Conservation (phyloP, 139 green algal species). For the Trebouxia sp. region DNA sequence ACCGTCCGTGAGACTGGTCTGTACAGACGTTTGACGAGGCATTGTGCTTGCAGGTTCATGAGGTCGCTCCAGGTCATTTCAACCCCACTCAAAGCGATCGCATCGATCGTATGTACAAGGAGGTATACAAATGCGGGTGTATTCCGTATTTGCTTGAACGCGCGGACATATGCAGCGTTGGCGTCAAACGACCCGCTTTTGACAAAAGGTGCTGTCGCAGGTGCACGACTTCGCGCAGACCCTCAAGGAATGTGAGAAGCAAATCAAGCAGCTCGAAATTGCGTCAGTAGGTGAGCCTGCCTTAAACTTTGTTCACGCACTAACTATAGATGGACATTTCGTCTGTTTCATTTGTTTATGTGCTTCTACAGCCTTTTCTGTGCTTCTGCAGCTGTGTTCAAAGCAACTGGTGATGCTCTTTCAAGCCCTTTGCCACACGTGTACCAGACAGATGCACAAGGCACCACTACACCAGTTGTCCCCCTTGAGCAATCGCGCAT, state of each 20-base stretch:
- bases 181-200: not conserved
- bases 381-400: slow-evolving; percentile 9
- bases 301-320: not conserved
- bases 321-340: too few species aligned
- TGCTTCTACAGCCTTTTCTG: not conserved
- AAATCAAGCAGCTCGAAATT: slow-evolving; percentile 14
- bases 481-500: not conserved
- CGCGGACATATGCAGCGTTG: not conserved
- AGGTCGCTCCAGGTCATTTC: slow-evolving; percentile 1
- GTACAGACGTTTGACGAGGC: too few species aligned
- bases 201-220: too few species aligned
- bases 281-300: not conserved
- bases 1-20: too few species aligned
- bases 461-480: not conserved
- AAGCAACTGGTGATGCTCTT: not conserved
- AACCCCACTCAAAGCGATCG: not conserved
- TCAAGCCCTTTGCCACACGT: not conserved
- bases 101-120: slow-evolving; percentile 19
- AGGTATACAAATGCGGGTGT: not conserved
- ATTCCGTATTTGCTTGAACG: too few species aligned
- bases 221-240: slow-evolving; percentile 2
- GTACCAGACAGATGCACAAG: not conserved
- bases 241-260: not conserved
- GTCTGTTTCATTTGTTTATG: too few species aligned
- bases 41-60: slow-evolving; percentile 20